Conservation (phyloP, 139 green algal genomes). For the Chlamydomonas sphaeroides region DNA sequence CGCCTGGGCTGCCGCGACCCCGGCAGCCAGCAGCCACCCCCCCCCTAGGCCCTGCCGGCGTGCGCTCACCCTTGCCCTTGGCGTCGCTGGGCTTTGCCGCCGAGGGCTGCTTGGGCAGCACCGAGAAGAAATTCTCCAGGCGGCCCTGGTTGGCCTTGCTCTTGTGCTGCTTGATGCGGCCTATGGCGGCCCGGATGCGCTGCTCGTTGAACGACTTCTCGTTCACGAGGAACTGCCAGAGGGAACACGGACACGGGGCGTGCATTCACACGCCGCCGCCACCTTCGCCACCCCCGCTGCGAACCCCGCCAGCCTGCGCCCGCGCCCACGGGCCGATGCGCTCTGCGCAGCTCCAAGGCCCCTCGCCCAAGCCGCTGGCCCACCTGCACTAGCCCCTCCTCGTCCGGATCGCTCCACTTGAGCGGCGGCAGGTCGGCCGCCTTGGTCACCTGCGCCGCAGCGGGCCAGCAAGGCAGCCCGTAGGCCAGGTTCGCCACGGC, state of each 20-base stretch:
- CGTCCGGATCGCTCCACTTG: constrained; percentile 91
- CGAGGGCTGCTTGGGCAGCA: constrained; percentile 33
- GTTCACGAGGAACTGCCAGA: constrained; percentile 86
- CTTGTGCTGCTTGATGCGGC: constrained; percentile 73
- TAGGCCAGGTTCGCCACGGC: too few species aligned
- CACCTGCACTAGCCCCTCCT: constrained; percentile 84
- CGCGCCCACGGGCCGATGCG: too few species aligned
- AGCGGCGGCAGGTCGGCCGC: constrained; percentile 67
- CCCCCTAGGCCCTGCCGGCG: too few species aligned
- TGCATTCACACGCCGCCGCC: too few species aligned
- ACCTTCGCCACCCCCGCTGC: too few species aligned
- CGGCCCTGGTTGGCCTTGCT: constrained; percentile 78
- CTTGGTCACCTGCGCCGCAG: constrained; percentile 53
- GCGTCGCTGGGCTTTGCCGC: neutral
- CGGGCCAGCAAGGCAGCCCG: too few species aligned
- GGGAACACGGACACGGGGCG: too few species aligned
- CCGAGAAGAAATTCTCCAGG: constrained; percentile 89
- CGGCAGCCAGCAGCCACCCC: too few species aligned
- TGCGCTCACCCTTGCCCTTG: constrained; percentile 5
- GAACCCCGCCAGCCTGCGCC: too few species aligned
- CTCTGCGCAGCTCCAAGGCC: too few species aligned
- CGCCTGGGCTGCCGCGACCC: too few species aligned
- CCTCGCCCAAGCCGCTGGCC: too few species aligned
- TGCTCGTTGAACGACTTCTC: constrained; percentile 97
- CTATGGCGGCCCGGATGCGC: constrained; percentile 71